Evolutionary conservation across 148 eudicot species (phyloP).

Genomic region (Bassia scoparia): DNA sequence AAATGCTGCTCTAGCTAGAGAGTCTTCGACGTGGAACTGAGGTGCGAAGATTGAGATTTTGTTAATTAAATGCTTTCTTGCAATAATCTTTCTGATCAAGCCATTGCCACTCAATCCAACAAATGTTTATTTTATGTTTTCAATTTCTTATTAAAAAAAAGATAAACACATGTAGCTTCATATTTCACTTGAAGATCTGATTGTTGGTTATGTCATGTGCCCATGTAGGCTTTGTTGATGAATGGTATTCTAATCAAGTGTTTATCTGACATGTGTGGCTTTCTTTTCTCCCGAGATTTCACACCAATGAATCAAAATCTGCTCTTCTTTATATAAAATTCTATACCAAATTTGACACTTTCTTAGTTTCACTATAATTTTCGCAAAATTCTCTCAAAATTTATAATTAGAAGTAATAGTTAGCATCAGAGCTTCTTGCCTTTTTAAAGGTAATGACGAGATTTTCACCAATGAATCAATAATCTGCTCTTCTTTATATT

Average conservation of each 20-base stretch:
- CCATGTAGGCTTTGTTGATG: neutral
- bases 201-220: neutral
- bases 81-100: neutral
- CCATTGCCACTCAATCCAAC: neutral
- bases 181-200: neutral
- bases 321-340: too few relatives aligned
- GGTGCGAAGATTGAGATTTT: slow-evolving; percentile 23
- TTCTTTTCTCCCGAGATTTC: neutral
- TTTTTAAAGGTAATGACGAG: too few relatives aligned
- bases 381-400: too few relatives aligned
- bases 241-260: neutral
- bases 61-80: neutral
- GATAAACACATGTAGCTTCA: neutral
- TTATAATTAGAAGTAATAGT: too few relatives aligned
- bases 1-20: slow-evolving; percentile 95
- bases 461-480: too few relatives aligned
- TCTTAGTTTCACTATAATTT: too few relatives aligned
- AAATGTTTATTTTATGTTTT: neutral
- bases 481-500: too few relatives aligned
- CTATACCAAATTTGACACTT: too few relatives aligned
- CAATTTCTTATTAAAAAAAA: too few relatives aligned
- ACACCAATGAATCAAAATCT: too few relatives aligned
- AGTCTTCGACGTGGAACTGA: slow-evolving; percentile 93
- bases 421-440: too few relatives aligned
- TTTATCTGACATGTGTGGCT: neutral